Evolutionary conservation across 1,284 basidiomycete genomes (phyloP), one percentile per base, ranked within the genome.

Genomic region (Naganishia cerealis): DNA sequence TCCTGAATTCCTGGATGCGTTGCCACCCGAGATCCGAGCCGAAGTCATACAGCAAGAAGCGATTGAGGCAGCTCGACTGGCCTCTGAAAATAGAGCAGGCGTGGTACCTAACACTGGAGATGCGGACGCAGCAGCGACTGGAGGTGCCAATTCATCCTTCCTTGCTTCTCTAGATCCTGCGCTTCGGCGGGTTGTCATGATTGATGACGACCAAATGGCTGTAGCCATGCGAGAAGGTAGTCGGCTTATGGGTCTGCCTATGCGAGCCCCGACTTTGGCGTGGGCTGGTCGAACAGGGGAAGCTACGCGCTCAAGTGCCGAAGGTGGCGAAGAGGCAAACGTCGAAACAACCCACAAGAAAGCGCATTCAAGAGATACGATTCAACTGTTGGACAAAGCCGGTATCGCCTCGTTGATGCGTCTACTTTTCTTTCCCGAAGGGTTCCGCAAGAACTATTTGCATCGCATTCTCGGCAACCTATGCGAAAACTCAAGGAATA

Each of bases 11-110:
- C 85, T 99, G 57, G 90, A 98, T 73, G 96, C 96, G 1, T 83
- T 99, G 5, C 96, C 96, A 7, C 91, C 94, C 0, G 94, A 97
- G 75, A 90, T 99, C 67, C 90, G 96, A 13, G 93, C 92, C 1
- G 96, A 99, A 78, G 94, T 99, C 67, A 87, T 99, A 38, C 92
- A 95, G 77, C 94, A 97, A 79, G 94, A 98, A 81, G 87, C 88
- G 1, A 81, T 90, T 66, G 94, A 97, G 75, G 87, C 88, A 59
- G 83, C 87, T 15, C 86, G 90, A 50, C 85, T 52, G 16, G 65
- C 70, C n/a, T 79, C 81, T 48, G 78, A 82, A 21, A 75, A 81
- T 33, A 68, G 71, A 26, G n/a, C n/a, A n/a, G 67, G 63, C 36
- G 52, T 57, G 8, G 58, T 50, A 6, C 43, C 69, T 29, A 55